phyloP scores from a whole-genome alignment of 345 rosid species.

The Euclidium syriacum region DNA sequence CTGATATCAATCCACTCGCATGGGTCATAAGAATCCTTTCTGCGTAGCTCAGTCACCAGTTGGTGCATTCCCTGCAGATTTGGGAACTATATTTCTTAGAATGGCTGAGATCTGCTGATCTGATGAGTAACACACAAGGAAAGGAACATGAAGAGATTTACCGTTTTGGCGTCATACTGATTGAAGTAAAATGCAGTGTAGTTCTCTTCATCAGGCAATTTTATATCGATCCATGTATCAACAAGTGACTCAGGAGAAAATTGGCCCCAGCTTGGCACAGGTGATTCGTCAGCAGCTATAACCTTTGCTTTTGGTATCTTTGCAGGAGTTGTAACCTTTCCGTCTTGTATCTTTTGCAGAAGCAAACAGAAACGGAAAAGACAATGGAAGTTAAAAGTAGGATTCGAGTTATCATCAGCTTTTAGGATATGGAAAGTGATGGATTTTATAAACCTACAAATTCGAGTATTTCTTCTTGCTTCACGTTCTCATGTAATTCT shows the following conservation, averaged over 20 bases:
- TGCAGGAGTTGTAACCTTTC: no score
- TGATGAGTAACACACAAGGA: constrained; percentile 10
- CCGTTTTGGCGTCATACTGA: constrained; percentile 10
- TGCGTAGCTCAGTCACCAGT: background rate
- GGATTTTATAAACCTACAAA: background rate
- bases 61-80: constrained; percentile 21
- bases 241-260: constrained; percentile 24
- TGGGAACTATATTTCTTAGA: background rate
- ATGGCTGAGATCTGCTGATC: constrained; percentile 9
- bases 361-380: background rate
- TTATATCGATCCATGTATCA: background rate
- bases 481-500: background rate
- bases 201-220: background rate
- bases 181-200: background rate
- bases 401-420: background rate
- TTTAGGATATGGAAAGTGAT: background rate
- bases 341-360: background rate
- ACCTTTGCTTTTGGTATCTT: background rate
- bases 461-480: background rate
- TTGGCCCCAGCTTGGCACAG: constrained; percentile 14
- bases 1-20: constrained; percentile 27
- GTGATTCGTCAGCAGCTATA: constrained; percentile 1
- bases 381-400: background rate
- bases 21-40: background rate
- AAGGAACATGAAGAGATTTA: constrained; percentile 4